These are phyloP conservation scores for Ganoderma boninense DNA, from an alignment of 1,284 basidiomycete genomes.

Conservation along the genomic window DNA sequence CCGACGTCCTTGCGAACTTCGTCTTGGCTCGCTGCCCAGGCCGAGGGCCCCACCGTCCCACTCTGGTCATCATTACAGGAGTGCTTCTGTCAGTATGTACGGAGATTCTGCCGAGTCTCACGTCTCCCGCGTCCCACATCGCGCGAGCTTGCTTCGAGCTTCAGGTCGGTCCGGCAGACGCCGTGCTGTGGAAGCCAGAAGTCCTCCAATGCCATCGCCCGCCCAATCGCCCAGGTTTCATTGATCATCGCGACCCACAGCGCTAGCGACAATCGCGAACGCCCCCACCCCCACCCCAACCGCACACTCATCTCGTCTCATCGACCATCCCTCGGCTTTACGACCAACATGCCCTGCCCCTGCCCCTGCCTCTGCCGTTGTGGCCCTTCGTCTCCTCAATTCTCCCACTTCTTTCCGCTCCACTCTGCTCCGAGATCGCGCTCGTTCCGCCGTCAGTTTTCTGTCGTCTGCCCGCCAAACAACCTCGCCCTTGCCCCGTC, in stretches of 20 bases:
- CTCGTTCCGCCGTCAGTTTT: too few relatives aligned
- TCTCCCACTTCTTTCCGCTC: neutral
- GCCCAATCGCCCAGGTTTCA: slow-evolving; percentile 2
- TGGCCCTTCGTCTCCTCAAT: neutral
- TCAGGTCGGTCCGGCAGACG: slow-evolving; percentile 3
- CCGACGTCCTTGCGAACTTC: too few relatives aligned
- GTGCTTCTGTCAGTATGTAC: neutral
- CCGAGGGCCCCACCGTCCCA: too few relatives aligned
- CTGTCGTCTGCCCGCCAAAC: neutral
- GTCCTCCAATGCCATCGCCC: neutral
- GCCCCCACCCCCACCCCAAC: too few relatives aligned
- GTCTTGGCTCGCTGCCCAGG: too few relatives aligned
- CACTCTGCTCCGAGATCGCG: neutral
- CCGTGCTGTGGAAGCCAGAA: neutral
- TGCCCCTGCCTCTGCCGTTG: too few relatives aligned
- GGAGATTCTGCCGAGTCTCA: neutral
- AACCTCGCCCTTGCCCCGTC: neutral
- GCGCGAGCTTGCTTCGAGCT: neutral
- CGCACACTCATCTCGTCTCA: neutral
- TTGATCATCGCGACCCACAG: neutral
- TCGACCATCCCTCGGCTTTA: neutral
- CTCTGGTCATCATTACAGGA: too few relatives aligned
- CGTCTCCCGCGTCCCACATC: neutral
- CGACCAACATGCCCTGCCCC: neutral
- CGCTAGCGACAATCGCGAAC: neutral